Conservation (phyloP, 129 eudicot genomes). For the Escallonia rubra region DNA sequence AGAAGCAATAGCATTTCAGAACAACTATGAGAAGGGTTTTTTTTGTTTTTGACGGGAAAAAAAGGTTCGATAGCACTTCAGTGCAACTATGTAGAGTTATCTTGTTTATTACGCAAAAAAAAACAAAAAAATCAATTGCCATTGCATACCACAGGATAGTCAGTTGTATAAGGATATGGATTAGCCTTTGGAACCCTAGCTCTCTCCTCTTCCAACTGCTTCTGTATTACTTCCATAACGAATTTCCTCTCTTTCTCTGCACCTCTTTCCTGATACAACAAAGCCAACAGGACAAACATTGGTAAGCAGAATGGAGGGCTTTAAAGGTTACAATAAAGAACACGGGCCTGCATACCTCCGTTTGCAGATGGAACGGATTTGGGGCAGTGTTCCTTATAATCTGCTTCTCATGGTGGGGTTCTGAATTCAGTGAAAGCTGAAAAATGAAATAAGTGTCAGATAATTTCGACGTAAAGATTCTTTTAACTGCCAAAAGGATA, state of each 20-base stretch:
- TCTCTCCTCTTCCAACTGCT: constrained; percentile 75
- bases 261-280: constrained; percentile 66
- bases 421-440: constrained; percentile 79
- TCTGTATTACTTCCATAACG: constrained; percentile 58
- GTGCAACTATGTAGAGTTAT: too few relatives aligned
- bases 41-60: too few relatives aligned
- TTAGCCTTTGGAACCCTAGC: constrained; percentile 86
- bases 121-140: too few relatives aligned
- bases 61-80: too few relatives aligned
- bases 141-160: constrained; percentile 77
- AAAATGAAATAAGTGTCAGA: constrained; percentile 8
- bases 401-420: constrained; percentile 46
- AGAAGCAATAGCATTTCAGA: neutral
- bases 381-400: constrained; percentile 69
- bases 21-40: too few relatives aligned
- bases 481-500: neutral
- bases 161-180: constrained; percentile 93
- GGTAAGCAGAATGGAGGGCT: too few relatives aligned
- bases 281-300: neutral
- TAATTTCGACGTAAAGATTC: neutral
- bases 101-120: too few relatives aligned
- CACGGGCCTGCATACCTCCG: constrained; percentile 39
- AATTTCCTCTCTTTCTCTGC: constrained; percentile 69
- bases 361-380: constrained; percentile 81
- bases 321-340: too few relatives aligned